Base-by-base conservation (phyloP, 768 basidiomycete genomes). In the Sporobolomyces pararoseus region DNA sequence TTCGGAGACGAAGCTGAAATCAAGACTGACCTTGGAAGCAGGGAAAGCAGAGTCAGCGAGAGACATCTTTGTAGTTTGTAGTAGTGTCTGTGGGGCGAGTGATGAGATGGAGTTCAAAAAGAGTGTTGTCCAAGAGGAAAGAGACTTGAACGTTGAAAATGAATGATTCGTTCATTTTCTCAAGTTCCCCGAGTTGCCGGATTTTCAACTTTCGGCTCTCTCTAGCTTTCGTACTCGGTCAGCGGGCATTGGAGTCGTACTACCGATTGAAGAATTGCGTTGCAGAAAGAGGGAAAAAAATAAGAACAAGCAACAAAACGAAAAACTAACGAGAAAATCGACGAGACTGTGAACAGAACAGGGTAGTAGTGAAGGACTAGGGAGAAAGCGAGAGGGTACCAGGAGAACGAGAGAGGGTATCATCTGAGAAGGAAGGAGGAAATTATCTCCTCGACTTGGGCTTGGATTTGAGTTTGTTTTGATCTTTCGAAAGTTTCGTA, bases 11-110 rank as follows among this genome's bases (percentile, higher is more conserved):
- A 9, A 19, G 37, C 7, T 17, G 42, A 39, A 17, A 25, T 27
- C 63, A 44, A 54, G 25, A 57, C 65, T 23, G 23, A 67, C 70
- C 49, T 52, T 37, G 55, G 53, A 42, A 25, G 66, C 64, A 10
- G 63, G 35, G 53, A 65, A 65, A n/a, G 64, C 71, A 16, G 44
- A n/a, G 34, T 68, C 50, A 21, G 71, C 71, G 54, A 72, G 63
- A 13, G 71, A 10, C 71, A 72, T 72, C 35, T 42, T 62, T 34
- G 10, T 4, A 21, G 46, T 16, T 31, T 47, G 17, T 25, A n/a
- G 16, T 35, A 6, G 39, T 3, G 46, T 27, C 21, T 19, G 27
- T 42, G 51, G 16, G 23, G 50, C n/a, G 21, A 42, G 35, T 9
- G 27, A 52, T 25, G 46, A 53, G 53, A 35, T 17, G 47, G n/a